Base-by-base conservation (phyloP, 805 yeast genomes). In the Wickerhamiella brachini region DNA sequence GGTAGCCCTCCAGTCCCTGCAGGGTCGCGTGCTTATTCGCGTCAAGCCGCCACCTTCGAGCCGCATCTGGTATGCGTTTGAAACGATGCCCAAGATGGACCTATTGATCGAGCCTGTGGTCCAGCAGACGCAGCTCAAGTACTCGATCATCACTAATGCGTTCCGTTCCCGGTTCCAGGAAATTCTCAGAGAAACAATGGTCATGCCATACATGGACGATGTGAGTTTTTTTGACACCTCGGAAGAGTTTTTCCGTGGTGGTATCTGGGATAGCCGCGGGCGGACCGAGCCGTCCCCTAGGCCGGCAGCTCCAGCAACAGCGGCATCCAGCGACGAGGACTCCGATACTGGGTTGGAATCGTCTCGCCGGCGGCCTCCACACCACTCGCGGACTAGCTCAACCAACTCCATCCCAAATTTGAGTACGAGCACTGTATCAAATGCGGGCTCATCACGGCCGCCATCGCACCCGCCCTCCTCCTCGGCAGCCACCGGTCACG, bases 11-110 rank as follows among this genome's bases (percentile, higher is more conserved):
- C 76, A 77, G 51, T 78, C 73, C 57, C 57, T 93, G 3, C 79
- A 81, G 48, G 98, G 98, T 0, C 83, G 84, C 1, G 56, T 90
- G 51, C 62, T 84, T 0, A 60, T 89, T 20, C 69, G 76, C 42
- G 62, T 90, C 34, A 93, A 93, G 62, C 86, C 94, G 1, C 95
- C 96, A 1, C 97, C 98, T 8, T 81, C 95, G 1, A 80, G 79
- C 49, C 75, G 98, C 60, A 60, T 93, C 1, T 93, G 98, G 98
- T 93, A 87, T 62, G 78, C 85, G 1, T 93, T 88, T 64, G 84
- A 79, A 54, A 66, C 75, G 10, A 85, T 82, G 75, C 98, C 98
- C 0, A 71, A 73, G 8, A 66, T 90, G 62, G 83, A 80, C 51
- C 63, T 90, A 53, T 79, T 76, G 37, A 81, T 89, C 48, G 97